Evolutionary conservation across 1,284 basidiomycete genomes (phyloP).

Genomic region (Megacollybia platyphylla): DNA sequence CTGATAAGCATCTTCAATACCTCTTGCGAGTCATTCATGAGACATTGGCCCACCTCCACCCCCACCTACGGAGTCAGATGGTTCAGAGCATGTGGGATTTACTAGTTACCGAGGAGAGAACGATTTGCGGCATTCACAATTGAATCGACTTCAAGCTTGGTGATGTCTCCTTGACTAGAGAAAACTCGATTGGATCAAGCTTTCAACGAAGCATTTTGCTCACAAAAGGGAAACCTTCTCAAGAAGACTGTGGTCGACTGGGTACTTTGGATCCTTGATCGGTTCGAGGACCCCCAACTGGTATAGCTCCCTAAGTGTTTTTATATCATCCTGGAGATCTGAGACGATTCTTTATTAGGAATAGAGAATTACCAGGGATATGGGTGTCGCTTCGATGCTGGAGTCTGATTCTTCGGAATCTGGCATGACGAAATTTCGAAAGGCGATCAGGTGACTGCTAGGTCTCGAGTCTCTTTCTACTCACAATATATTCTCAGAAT

Average conservation of each 20-base stretch:
- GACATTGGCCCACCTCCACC: conserved; percentile 27
- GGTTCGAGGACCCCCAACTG: neutral
- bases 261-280: conserved; percentile 18
- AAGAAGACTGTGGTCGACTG: conserved; percentile 23
- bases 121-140: conserved; percentile 87
- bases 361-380: no score
- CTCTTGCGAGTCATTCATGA: neutral
- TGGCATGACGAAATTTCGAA: no score
- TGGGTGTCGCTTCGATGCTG: no score
- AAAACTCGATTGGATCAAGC: conserved; percentile 3
- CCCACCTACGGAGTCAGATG: conserved; percentile 13
- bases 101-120: conserved; percentile 50
- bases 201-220: conserved; percentile 15
- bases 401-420: no score
- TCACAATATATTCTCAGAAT: no score
- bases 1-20: conserved; percentile 20
- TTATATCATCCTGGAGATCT: neutral
- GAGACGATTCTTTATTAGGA: no score
- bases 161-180: conserved; percentile 68
- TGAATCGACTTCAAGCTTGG: conserved; percentile 55
- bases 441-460: no score
- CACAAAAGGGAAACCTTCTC: conserved; percentile 51
- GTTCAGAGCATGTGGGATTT: neutral
- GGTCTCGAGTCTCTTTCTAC: no score
- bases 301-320: neutral